phyloP scores from a whole-genome alignment of 2,329 filamentous ascomycete genomes.

The Penicillium digitatum region DNA sequence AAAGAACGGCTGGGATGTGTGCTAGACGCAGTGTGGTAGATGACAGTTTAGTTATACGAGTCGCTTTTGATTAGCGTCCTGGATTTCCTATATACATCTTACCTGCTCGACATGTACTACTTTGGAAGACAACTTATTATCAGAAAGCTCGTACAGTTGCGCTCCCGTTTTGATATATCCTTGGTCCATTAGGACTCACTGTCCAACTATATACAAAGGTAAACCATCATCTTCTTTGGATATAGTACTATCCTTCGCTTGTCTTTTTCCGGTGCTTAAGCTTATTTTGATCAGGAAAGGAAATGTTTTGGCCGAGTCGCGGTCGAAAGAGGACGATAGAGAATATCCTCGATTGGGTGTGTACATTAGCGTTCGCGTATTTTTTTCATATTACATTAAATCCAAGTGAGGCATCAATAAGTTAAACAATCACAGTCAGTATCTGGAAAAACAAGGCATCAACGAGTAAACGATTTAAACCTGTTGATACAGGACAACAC shows the following conservation, averaged over 20 bases:
- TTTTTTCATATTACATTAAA: not conserved
- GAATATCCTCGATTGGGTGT: not conserved
- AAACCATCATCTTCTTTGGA: not conserved
- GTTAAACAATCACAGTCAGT: fast-evolving
- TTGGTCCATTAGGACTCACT: not conserved
- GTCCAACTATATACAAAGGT: not conserved
- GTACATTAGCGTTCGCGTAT: not conserved
- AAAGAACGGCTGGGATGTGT: not conserved
- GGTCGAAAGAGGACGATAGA: not conserved
- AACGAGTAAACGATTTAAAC: not conserved
- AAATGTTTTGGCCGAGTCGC: not conserved
- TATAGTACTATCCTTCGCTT: too few species aligned
- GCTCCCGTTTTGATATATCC: not conserved
- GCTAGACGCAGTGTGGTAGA: not conserved
- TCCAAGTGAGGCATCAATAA: not conserved
- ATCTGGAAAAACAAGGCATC: not conserved
- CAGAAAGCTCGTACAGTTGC: not conserved
- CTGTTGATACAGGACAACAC: too few species aligned
- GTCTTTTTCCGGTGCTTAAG: fast-evolving
- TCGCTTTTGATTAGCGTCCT: not conserved
- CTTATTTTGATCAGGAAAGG: not conserved
- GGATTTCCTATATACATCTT: not conserved
- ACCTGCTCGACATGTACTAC: not conserved
- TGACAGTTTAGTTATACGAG: too few species aligned
- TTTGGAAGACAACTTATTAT: not conserved